These are phyloP conservation scores for Uronychia setigera DNA, from an alignment of 73 alveolate species.

Conservation along the genomic window DNA sequence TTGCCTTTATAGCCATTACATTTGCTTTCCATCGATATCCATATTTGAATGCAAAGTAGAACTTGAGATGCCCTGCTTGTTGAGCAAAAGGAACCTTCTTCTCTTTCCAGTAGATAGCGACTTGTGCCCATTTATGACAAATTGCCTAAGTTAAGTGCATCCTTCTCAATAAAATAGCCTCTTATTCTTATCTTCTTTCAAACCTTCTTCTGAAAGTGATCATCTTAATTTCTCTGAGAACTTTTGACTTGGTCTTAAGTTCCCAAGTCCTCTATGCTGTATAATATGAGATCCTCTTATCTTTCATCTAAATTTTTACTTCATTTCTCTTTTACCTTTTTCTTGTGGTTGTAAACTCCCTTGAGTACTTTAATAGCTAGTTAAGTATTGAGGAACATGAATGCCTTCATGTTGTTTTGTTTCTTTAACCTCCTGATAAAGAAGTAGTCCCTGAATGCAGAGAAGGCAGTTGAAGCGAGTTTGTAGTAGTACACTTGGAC, in stretches of 20 bases:
- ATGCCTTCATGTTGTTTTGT: background rate
- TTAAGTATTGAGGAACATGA: background rate
- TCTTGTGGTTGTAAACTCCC: background rate
- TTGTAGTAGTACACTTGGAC: background rate
- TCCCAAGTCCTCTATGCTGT: background rate
- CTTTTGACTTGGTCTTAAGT: too few relatives aligned
- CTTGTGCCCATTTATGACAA: background rate
- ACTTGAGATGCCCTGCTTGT: background rate
- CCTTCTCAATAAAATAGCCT: background rate
- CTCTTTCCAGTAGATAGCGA: background rate
- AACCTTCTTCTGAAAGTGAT: background rate
- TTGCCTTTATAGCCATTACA: background rate
- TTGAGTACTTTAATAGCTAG: background rate
- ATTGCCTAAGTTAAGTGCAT: background rate
- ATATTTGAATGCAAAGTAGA: background rate
- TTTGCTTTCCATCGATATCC: background rate
- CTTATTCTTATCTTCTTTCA: background rate
- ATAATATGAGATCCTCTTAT: background rate
- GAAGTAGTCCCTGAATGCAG: background rate
- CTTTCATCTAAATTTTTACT: background rate
- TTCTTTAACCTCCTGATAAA: background rate
- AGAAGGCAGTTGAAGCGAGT: background rate
- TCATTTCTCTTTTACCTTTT: background rate
- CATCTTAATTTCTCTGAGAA: background rate
- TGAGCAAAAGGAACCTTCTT: background rate